Percentiles rank a stretch among this genome's conserved stretches.
phyloP scores from a whole-genome alignment of 441 rosid genomes.

The Adansonia gregorii region DNA sequence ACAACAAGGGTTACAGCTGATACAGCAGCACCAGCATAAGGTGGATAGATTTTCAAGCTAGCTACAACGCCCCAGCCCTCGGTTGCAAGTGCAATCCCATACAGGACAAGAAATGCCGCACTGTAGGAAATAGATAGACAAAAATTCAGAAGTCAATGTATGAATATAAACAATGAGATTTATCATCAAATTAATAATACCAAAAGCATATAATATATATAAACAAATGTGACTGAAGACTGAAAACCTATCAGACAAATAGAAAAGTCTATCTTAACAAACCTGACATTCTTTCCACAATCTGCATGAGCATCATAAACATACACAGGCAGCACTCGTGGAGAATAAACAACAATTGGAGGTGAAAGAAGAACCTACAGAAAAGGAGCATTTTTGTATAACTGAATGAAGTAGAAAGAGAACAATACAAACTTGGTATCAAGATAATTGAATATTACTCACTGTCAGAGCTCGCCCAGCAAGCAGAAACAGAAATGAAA shows the following conservation, averaged over 20 bases:
- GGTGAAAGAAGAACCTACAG: conserved; percentile 98
- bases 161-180: conserved; percentile 15
- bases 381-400: conserved; percentile 22
- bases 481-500: conserved; percentile 89
- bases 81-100: conserved; percentile 98
- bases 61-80: conserved; percentile 99
- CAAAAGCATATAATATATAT: background rate
- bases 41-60: conserved; percentile 97
- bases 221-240: conserved; percentile 3
- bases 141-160: conserved; percentile 32
- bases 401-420: conserved; percentile 30
- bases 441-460: conserved; percentile 42
- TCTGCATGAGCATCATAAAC: conserved; percentile 99
- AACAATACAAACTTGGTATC: conserved; percentile 21
- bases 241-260: conserved; percentile 15
- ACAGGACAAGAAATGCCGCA: conserved; percentile 95
- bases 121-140: conserved; percentile 46
- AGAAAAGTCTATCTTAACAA: conserved; percentile 38
- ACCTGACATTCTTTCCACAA: conserved; percentile 99
- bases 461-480: conserved; percentile 99
- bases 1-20: conserved; percentile 98
- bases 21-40: conserved; percentile 99
- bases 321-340: conserved; percentile 97
- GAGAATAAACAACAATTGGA: conserved; percentile 99
- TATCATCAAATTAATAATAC: background rate